Base-by-base conservation (phyloP, 345 rosid genomes). In the Heritiera littoralis region DNA sequence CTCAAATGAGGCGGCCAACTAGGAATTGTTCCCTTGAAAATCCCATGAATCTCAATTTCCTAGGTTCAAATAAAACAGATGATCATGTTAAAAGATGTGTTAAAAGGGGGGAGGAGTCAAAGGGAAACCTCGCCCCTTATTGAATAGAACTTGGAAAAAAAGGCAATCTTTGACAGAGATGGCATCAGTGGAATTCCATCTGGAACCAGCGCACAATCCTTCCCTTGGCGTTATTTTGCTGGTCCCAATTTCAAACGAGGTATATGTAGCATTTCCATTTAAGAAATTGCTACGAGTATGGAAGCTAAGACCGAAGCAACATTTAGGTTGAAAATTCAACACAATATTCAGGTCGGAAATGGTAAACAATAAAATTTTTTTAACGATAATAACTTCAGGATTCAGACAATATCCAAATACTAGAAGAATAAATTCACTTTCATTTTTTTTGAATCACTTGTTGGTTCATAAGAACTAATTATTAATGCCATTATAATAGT, bases 41-140 rank as follows among this genome's bases (percentile, higher is more conserved):
- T 81, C 81, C 55, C 85, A 75, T 6, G 77, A 74, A 48, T 79
- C 63, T 64, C 60, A 61, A 67, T 45, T 82, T 75, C 63, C 82
- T 70, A 82, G 73, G 40, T 43, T n/a, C 76, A 28, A 77, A 73
- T 30, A 66, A 64, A 64, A 56, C 51, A 49, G 13, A 72, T 72
- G 58, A 60, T 51, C 55, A 72, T 70, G 68, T 74, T 51, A 69
- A 75, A 74, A 81, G 81, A n/a, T 52, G 85, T 75, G 82, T 70
- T 75, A 54, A 61, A 35, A 68, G 38, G 61, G 64, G 64, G 38
- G 41, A 35, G 38, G 80, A 75, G 78, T 46, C 66, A 79, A 82
- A 79, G 49, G 38, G n/a, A 28, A 17, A 58, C 61, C n/a, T 63
- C 40, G 13, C 14, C 67, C 79, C 84, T 10, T 70, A 78, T 74